Base-by-base conservation (phyloP, 1,284 basidiomycete genomes). In the Papiliotrema nemorosa region DNA sequence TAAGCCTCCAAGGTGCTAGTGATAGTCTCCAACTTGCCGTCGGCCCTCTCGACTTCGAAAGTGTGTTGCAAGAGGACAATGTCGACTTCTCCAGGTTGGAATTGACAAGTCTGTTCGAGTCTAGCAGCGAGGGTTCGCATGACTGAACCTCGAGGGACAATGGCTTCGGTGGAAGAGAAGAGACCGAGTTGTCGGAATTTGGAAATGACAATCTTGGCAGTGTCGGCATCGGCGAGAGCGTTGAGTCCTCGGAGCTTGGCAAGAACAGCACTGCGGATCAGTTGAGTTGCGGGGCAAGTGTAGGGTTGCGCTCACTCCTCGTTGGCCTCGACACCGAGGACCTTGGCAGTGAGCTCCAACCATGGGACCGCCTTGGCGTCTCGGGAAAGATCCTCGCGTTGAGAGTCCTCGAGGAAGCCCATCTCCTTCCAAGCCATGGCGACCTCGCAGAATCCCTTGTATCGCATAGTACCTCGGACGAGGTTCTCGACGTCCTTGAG, bases 51-150 rank as follows among this genome's bases (percentile, higher is more conserved):
- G 41, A 96, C 85, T 63, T 88, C 77, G 70, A 97, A 96, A 78
- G 93, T 94, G 82, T 98, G 94, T 78, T 97, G 93, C 47, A 98
- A 83, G 84, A 97, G 90, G 61, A 98, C 90, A 60, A 97, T 84
- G 75, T 98, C 94, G 20, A 91, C 85, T 78, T 97, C 93, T 57
- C 90, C 90, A 42, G 81, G 78, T 57, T 85, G 87, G 77, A 97
- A 97, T 73, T 85, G 82, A 87, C 96, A 97, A 73, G 96, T 83
- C 59, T 79, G 81, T 79, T 98, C 93, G 46, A 98, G 82, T 27
- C 82, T 86, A 2, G 84, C 90, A 70, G 93, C 96, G 58, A 99
- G 86, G 20, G 96, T 93, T 77, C 97, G 92, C 60, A 99, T 84
- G 59, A 94, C 81, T 76, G 89, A 94, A 50, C 82, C 84, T 44